Base-by-base conservation (phyloP, 345 rosid species). In the Sisymbrium altissimum region DNA sequence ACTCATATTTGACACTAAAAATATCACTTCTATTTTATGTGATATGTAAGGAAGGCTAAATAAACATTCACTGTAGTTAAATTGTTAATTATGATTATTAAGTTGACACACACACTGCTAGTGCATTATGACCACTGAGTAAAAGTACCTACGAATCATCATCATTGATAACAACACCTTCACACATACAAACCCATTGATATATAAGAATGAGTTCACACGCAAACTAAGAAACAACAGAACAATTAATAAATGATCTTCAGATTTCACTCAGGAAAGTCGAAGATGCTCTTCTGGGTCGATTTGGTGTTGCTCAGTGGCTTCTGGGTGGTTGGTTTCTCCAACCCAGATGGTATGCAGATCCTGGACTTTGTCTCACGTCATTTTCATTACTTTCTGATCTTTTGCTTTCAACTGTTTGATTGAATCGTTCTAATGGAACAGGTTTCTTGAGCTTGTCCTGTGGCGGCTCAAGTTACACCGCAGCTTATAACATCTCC, bases 381-480 rank as follows among this genome's bases (percentile, higher is more conserved):
- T 39, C 23, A 25, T 13, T 15, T 40, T 6, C 39, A 5, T 17
- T 12, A 4, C 12, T 10, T 46, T 64, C 4, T 6, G 1, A 30
- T 48, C 1, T 14, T 21, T 64, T 55, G 1, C 43, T 15, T 54
- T 23, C 9, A 52, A 59, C 52, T 60, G 12, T 75, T 68, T 60
- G 46, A 69, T 33, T 12, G 2, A 36, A 52, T 64, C 58, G 55
- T 33, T 43, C 11, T 53, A 11, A 66, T 61, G 72, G 10, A 63
- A 67, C 91, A 93, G 98, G 92, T 82, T 93, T 88, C 82, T 76
- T 93, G 83, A 93, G 98, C 67, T 80, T 93, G 49, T 74, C 89
- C 2, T 93, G 98, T 75, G 97, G 98, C 7, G 94, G 86, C 41
- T 72, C 83, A 3, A 70, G 77, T 64, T 93, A 70, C 52, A 68